Conservation (phyloP, 352 stramenopile species). For the Phytophthora aleatoria region DNA sequence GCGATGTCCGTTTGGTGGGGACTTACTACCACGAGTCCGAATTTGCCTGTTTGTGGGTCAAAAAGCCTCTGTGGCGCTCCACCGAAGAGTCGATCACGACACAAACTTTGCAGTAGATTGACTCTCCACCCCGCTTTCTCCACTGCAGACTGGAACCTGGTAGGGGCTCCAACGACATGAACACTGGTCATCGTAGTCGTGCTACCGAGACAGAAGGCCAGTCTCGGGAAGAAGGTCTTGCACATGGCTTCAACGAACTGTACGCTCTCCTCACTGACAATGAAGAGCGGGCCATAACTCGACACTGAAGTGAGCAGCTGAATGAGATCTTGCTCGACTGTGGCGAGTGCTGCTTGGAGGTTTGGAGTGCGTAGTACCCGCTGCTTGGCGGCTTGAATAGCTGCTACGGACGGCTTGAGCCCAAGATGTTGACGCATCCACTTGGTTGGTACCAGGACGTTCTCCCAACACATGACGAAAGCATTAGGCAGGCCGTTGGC, state of each 20-base stretch:
- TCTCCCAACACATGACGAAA: conserved; percentile 73
- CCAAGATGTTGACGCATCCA: conserved; percentile 66
- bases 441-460: conserved; percentile 63
- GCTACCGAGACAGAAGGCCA: conserved; percentile 64
- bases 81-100: conserved; percentile 60
- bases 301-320: conserved; percentile 58
- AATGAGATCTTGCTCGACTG: conserved; percentile 61
- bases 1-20: conserved; percentile 61
- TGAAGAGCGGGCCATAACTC: conserved; percentile 57
- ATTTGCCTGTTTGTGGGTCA: conserved; percentile 43
- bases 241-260: conserved; percentile 67
- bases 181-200: conserved; percentile 57
- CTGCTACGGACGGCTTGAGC: conserved; percentile 42
- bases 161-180: conserved; percentile 61
- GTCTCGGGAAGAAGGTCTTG: conserved; percentile 63
- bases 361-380: conserved; percentile 48
- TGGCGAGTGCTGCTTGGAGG: conserved; percentile 53
- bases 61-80: conserved; percentile 47
- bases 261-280: conserved; percentile 67
- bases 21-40: conserved; percentile 65
- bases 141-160: conserved; percentile 50
- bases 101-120: conserved; percentile 58
- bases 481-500: conserved; percentile 46
- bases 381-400: conserved; percentile 57
- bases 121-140: conserved; percentile 65